Evolutionary conservation across 108 stramenopile species (phyloP), one percentile per base, ranked within the genome.

Genomic region (Cyclotella kingstonii): DNA sequence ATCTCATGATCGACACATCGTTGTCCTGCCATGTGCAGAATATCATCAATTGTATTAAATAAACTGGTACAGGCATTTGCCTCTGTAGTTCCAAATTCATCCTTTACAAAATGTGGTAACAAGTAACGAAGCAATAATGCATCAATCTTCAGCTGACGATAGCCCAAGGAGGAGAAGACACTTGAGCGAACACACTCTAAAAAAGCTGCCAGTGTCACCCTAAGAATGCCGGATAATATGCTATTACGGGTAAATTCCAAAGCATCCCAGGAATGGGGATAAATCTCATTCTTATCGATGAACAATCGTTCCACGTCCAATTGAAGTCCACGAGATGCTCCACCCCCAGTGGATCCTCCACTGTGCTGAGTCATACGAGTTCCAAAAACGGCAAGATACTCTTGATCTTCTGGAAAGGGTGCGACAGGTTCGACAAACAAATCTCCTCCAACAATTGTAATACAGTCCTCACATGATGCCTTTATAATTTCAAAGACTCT

Each of bases 231-330:
- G 18, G 78, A 68, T 6, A 93, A 57, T 17, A 93, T 74, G 4
- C 70, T 54, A 66, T 84, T 84, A 18, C 83, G 63, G 12, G 69
- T 68, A 59, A 86, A 84, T 28, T 74, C 80, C 9, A 77, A 11
- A 21, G 66, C 34, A 8, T 78, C 72, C 29, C 67, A 76, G 9
- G 86, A 71, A 70, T 87, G 84, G 2, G 86, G 84, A 45, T 75
- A 83, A 14, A 85, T 65, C 30, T 61, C 55, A 35, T 80, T 64
- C 52, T 87, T 89, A 60, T 87, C 85, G 34, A 71, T 80, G 61
- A 93, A 90, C 86, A 93, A 90, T 27, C 92, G 80, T 48, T 90
- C 92, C 28, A 93, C 89, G 57, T 93, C 92, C 39, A 93, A 59
- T 15, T 73, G 82, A 57, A 93, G 57, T 26, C 88, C 85, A 39